Evolutionary conservation across 495 filamentous ascomycete genomes (phyloP).

Genomic region (Lineolata rhizophorae): DNA sequence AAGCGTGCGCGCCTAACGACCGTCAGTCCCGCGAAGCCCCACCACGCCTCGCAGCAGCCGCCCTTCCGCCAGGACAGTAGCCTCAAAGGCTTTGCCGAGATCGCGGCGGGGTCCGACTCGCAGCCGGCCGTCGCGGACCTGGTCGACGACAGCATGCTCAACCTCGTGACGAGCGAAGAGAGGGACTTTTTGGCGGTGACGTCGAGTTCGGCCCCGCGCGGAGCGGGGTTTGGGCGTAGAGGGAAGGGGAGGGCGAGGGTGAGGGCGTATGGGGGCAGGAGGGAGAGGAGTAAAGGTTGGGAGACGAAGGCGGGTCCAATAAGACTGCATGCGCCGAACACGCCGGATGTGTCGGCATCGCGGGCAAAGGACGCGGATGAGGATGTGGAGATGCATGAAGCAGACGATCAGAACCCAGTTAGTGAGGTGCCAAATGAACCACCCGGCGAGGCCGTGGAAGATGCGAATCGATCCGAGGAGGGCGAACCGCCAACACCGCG

Average conservation of each 20-base stretch:
- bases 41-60: background rate
- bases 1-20: slow-evolving; percentile 2
- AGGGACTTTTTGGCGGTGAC: slow-evolving; percentile 3
- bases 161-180: slow-evolving; percentile 10
- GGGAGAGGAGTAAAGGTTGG: background rate
- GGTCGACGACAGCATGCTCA: slow-evolving; percentile 12
- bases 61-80: too few species aligned
- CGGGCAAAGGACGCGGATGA: background rate
- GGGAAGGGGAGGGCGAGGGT: slow-evolving; percentile 3
- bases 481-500: too few species aligned
- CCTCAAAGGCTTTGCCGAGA: too few species aligned
- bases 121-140: slow-evolving; percentile 7
- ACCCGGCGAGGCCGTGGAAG: too few species aligned
- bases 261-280: background rate
- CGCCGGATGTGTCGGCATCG: background rate
- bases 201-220: slow-evolving; percentile 2
- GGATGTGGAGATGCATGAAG: background rate
- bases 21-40: background rate
- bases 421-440: background rate
- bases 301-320: background rate
- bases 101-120: slow-evolving; percentile 15
- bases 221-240: background rate
- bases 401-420: background rate
- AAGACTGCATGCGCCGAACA: background rate
- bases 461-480: too few species aligned